A percentile compares a stretch with the other conserved stretches of the same genome.
Evolutionary conservation across 345 rosid species (phyloP).

Genomic region (Rhodamnia argentea): DNA sequence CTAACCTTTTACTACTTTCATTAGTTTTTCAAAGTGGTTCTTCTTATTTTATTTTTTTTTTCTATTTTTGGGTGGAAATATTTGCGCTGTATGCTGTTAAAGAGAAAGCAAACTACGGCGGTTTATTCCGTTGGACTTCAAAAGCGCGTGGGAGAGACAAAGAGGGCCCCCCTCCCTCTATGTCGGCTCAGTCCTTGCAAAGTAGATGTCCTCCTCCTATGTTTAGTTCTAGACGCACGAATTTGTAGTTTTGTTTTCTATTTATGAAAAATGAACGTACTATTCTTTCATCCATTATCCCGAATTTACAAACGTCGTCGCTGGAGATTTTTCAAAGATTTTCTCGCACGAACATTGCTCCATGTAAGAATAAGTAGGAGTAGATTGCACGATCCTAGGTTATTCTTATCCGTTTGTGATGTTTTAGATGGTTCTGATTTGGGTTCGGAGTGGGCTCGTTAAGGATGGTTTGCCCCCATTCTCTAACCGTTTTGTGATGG

Average conservation of each 20-base stretch:
- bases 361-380: neutral
- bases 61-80: neutral
- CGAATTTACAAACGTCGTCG: neutral
- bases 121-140: neutral
- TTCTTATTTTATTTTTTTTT: neutral
- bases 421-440: neutral
- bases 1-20: neutral
- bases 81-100: neutral
- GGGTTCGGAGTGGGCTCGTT: neutral
- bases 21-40: neutral
- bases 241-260: no score
- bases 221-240: no score
- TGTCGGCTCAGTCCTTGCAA: no score
- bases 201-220: no score
- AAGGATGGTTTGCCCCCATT: neutral
- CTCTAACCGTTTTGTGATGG: neutral
- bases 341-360: no score
- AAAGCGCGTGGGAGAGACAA: no score
- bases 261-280: no score
- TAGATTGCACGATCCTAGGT: neutral
- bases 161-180: no score
- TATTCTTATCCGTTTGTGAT: neutral
- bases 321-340: no score
- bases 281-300: fast-evolving
- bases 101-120: neutral